A percentile compares a stretch with the other conserved stretches of the same genome.
Evolutionary conservation across 2,329 filamentous ascomycete species (phyloP).

Genomic region (Penicillium brevicompactum): DNA sequence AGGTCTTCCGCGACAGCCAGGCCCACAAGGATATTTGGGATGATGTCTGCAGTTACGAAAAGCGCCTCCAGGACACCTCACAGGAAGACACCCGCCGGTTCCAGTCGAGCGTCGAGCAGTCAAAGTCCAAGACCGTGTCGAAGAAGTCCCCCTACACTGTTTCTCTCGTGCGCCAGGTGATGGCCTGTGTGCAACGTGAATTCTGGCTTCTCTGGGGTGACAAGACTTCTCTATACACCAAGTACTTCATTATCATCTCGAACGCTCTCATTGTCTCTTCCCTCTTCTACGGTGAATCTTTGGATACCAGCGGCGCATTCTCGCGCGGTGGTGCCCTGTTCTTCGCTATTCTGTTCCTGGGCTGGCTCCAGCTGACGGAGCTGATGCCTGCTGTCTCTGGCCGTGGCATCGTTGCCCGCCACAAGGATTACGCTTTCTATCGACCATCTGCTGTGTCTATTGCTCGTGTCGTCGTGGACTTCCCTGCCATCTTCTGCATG

Average conservation of each 20-base stretch:
- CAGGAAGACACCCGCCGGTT: conserved; percentile 66
- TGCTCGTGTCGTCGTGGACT: conserved; percentile 64
- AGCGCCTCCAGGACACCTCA: conserved; percentile 57
- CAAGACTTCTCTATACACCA: conserved; percentile 73
- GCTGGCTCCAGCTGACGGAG: conserved; percentile 75
- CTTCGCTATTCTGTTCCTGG: conserved; percentile 68
- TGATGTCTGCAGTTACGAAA: conserved; percentile 65
- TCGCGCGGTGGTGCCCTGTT: conserved; percentile 64
- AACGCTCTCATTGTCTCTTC: conserved; percentile 76
- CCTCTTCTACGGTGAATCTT: conserved; percentile 70
- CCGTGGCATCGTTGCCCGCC: conserved; percentile 68
- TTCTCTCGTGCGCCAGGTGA: conserved; percentile 70
- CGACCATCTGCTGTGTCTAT: conserved; percentile 66
- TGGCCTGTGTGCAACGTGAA: conserved; percentile 64
- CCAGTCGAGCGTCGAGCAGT: conserved; percentile 64
- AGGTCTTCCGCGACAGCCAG: conserved; percentile 65
- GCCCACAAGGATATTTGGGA: conserved; percentile 62
- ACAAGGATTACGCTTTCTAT: conserved; percentile 70
- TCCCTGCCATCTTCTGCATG: conserved; percentile 62
- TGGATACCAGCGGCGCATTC: conserved; percentile 64
- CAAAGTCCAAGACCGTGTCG: conserved; percentile 65
- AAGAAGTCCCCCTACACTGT: conserved; percentile 77
- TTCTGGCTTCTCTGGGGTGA: conserved; percentile 79
- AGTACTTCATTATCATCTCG: conserved; percentile 75
- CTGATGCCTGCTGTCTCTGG: conserved; percentile 76